Percentiles rank a stretch among this genome's conserved stretches.
Evolutionary conservation across 257 asterid species (phyloP).

Genomic region (Lithospermum erythrorhizon): DNA sequence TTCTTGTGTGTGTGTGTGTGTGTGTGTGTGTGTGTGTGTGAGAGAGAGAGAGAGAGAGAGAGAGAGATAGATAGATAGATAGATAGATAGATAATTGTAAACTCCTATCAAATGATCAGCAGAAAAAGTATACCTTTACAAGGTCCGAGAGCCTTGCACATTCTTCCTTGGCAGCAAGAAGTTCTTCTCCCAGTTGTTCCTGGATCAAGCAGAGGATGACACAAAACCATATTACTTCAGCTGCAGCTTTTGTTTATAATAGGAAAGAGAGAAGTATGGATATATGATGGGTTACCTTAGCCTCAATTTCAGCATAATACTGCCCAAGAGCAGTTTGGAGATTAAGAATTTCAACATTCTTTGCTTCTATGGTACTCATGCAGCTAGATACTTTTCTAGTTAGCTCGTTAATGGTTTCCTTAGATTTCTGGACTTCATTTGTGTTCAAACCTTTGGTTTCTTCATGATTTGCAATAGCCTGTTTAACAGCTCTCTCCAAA

Average conservation of each 20-base stretch:
- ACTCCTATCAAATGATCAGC: conserved; percentile 1
- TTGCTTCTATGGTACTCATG: conserved; percentile 62
- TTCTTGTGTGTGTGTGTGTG: neutral
- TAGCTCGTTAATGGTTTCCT: conserved; percentile 62
- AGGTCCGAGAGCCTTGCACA: conserved; percentile 46
- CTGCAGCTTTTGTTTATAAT: conserved; percentile 11
- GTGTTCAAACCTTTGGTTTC: conserved; percentile 51
- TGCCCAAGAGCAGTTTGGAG: conserved; percentile 99
- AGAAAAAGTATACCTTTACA: conserved; percentile 49
- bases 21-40: neutral
- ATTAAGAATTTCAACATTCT: conserved; percentile 81
- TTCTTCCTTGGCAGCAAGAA: conserved; percentile 65
- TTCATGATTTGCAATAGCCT: conserved; percentile 54
- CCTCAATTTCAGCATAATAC: conserved; percentile 97
- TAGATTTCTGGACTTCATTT: conserved; percentile 55
- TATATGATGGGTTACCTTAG: conserved; percentile 42
- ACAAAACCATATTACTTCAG: conserved; percentile 1
- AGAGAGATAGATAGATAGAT: conserved; percentile 8
- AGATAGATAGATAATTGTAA: too few relatives aligned
- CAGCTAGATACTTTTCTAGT: conserved; percentile 59
- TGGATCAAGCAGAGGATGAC: conserved; percentile 19
- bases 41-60: neutral
- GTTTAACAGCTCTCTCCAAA: conserved; percentile 67
- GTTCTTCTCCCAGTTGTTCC: conserved; percentile 86
- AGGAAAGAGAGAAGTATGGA: conserved; percentile 1